These are phyloP conservation scores for Byssothecium circinans DNA, from an alignment of 2,329 filamentous ascomycete species.

Conservation along the genomic window DNA sequence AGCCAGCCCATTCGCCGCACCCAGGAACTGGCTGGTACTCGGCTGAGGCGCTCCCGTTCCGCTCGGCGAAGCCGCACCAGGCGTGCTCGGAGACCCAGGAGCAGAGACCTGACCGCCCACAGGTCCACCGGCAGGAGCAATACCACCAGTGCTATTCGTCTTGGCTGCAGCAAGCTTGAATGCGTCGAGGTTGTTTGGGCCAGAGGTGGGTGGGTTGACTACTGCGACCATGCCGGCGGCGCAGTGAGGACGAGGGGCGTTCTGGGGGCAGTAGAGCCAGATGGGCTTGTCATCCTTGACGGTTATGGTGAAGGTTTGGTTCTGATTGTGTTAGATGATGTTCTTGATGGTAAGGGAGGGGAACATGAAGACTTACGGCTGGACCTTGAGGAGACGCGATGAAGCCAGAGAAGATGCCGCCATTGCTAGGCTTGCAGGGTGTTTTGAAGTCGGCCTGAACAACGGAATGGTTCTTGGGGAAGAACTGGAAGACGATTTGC, in stretches of 20 bases:
- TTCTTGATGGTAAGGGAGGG: neutral
- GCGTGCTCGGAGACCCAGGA: constrained; percentile 1
- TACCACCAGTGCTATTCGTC: constrained; percentile 14
- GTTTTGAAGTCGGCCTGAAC: constrained; percentile 27
- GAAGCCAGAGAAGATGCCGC: constrained; percentile 31
- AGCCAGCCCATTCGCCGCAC: constrained; percentile 16
- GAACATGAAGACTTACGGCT: constrained; percentile 11
- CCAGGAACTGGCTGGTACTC: constrained; percentile 5
- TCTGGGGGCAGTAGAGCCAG: constrained; percentile 49
- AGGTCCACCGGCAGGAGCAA: constrained; percentile 7
- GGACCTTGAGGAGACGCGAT: constrained; percentile 16
- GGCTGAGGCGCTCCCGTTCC: constrained; percentile 1
- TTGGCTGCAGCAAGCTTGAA: constrained; percentile 16
- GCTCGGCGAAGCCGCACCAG: neutral
- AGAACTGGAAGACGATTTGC: constrained; percentile 32
- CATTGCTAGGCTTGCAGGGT: constrained; percentile 36
- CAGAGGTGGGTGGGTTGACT: constrained; percentile 26
- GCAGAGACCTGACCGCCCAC: constrained; percentile 12
- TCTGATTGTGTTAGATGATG: constrained; percentile 5
- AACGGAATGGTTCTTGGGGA: constrained; percentile 31
- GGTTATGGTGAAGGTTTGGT: constrained; percentile 27
- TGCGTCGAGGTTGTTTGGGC: constrained; percentile 21
- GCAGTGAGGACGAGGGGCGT: constrained; percentile 43
- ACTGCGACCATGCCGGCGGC: constrained; percentile 34
- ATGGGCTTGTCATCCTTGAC: constrained; percentile 30